Evolutionary conservation across 306 rosid species (phyloP).

Genomic region (Psophocarpus tetragonolobus): DNA sequence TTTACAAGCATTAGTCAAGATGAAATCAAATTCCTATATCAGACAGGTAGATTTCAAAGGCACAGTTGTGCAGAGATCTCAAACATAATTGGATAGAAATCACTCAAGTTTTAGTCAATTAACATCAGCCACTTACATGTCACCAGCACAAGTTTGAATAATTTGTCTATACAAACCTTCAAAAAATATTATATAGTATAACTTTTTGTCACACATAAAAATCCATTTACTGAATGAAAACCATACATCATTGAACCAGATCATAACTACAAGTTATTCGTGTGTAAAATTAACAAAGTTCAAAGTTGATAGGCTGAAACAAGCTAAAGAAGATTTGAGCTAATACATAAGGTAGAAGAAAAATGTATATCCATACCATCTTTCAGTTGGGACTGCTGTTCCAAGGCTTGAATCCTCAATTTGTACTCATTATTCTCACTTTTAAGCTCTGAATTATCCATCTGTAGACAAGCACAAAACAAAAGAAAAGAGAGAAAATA

Average conservation of each 20-base stretch:
- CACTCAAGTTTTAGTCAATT: slow-evolving; percentile 1
- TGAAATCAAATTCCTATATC: slow-evolving; percentile 11
- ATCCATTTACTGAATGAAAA: neutral
- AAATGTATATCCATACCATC: slow-evolving; percentile 57
- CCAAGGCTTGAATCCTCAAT: slow-evolving; percentile 85
- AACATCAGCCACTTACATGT: slow-evolving; percentile 15
- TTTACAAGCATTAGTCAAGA: slow-evolving; percentile 1
- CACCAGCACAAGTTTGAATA: slow-evolving; percentile 7
- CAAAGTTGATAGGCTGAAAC: neutral
- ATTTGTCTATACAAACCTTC: neutral
- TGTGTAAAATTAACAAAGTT: neutral
- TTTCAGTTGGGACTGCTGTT: slow-evolving; percentile 80
- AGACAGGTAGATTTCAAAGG: slow-evolving; percentile 4
- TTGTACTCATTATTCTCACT: slow-evolving; percentile 76
- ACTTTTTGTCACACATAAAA: neutral
- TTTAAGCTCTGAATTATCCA: slow-evolving; percentile 58
- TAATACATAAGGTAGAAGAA: slow-evolving; percentile 26
- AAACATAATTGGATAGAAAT: slow-evolving; percentile 1
- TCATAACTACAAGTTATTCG: neutral
- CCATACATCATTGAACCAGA: neutral
- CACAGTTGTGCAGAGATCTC: neutral
- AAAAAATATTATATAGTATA: neutral
- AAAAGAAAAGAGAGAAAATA: neutral
- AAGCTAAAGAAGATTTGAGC: slow-evolving; percentile 11
- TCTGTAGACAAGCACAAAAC: slow-evolving; percentile 41